These are phyloP conservation scores for Yueomyces sinensis DNA, from an alignment of 805 yeast species.

Conservation along the genomic window DNA sequence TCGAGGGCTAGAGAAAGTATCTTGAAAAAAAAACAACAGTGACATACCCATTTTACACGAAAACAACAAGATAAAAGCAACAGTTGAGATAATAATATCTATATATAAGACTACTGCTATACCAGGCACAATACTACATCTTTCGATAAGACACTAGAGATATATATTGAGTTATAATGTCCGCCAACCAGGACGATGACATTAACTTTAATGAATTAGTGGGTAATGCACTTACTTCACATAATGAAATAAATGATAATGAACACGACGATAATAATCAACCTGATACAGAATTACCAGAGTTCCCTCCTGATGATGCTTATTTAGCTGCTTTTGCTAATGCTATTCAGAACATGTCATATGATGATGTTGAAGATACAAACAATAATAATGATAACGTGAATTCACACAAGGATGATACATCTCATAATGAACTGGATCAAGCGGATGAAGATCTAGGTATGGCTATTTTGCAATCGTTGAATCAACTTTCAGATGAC, in stretches of 20 bases:
- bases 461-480: constrained; percentile 20
- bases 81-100: too few species aligned
- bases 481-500: constrained; percentile 12
- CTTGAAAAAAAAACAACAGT: too few species aligned
- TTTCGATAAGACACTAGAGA: too few species aligned
- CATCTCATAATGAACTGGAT: constrained; percentile 12
- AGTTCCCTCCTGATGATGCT: constrained; percentile 19
- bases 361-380: constrained; percentile 1
- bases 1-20: too few species aligned
- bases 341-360: constrained; percentile 19
- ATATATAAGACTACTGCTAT: too few species aligned
- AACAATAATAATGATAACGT: constrained; percentile 1
- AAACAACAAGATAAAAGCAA: too few species aligned
- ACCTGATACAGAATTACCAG: constrained; percentile 8
- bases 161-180: too few species aligned
- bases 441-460: constrained; percentile 24
- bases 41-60: too few species aligned
- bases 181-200: constrained; percentile 11
- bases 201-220: constrained; percentile 22
- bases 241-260: constrained; percentile 7
- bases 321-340: constrained; percentile 27
- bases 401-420: constrained; percentile 2
- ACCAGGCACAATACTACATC: too few species aligned
- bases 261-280: constrained; percentile 1
- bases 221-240: constrained; percentile 20